Base-by-base conservation (phyloP, 306 rosid genomes). In the Arachis stenosperma region DNA sequence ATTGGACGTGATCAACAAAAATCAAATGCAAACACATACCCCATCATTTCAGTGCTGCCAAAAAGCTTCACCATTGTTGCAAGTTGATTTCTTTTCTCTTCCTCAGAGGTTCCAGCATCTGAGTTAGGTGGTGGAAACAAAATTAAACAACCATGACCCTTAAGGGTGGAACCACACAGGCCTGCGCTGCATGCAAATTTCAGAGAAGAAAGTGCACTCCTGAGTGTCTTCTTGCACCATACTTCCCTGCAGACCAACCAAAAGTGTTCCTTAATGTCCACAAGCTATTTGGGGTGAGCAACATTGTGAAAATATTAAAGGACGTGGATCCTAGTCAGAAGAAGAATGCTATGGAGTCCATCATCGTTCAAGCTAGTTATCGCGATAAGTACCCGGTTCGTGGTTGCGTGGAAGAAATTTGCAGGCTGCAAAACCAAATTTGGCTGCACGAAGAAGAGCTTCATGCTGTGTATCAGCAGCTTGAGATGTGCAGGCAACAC, bases 181-280 rank as follows among this genome's bases (percentile, higher is more conserved):
- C 97, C 40, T 90, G 97, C 60, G 92, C 94, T 1, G 92, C 94
- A 1, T 90, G 97, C 83, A 90, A 86, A 65, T 82, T 64, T 67
- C 97, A 85, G 53, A 78, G 97, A 53, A 71, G 94, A 73, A 85
- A 81, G 61, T 90, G 97, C 85, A 83, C 89, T 7, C 13, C 88
- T 4, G 90, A 86, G 47, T 90, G 97, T 63, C 78, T 65, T 51
- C 82, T 88, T 27, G 92, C 97, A 6, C 94, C 92, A 0, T 88
- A 76, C 61, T 90, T 90, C 82, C 97, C 97, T 5, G 79, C 92
- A 2, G 93, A 88, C 50, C 93, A 90, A 55, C 92, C 90, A 5
- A 86, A 86, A 7, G 6, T 79, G 29, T 90, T 88, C 46, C 88
- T 37, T 5, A 86, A 90, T 58, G 94, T 89, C 1, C 97, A 90